Conservation (phyloP, 257 asterid genomes). For the Lithospermum erythrorhizon region DNA sequence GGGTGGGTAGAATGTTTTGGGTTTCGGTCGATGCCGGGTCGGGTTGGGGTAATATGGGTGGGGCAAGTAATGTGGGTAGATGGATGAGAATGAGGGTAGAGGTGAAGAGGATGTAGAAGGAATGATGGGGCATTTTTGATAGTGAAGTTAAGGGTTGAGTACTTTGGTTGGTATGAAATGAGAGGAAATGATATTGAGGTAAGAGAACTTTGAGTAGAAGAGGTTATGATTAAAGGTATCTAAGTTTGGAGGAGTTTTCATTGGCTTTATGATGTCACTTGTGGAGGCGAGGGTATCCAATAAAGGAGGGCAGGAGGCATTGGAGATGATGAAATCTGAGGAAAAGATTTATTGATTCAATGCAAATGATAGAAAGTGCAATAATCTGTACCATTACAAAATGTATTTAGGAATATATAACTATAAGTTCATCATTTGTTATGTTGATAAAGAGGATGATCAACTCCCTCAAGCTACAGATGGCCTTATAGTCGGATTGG, state of each 20-base stretch:
- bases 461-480: too few species aligned
- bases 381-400: background rate
- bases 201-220: background rate
- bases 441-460: too few species aligned
- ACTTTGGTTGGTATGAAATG: slow-evolving; percentile 3
- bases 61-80: slow-evolving; percentile 22
- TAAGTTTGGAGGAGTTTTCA: background rate
- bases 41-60: slow-evolving; percentile 50
- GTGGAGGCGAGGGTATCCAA: background rate
- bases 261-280: background rate
- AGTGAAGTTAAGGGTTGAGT: slow-evolving; percentile 7
- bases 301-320: background rate
- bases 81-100: slow-evolving; percentile 22
- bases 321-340: background rate
- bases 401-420: too few species aligned
- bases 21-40: slow-evolving; percentile 41
- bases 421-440: too few species aligned
- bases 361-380: background rate
- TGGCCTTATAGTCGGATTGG: too few species aligned
- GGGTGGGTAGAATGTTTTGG: slow-evolving; percentile 37
- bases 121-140: slow-evolving; percentile 33
- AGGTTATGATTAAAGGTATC: background rate
- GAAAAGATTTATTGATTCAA: too few species aligned
- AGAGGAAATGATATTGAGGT: slow-evolving; percentile 6
- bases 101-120: slow-evolving; percentile 15